phyloP scores from a whole-genome alignment of 2,329 filamentous ascomycete genomes.

The Paramyrothecium sp. region DNA sequence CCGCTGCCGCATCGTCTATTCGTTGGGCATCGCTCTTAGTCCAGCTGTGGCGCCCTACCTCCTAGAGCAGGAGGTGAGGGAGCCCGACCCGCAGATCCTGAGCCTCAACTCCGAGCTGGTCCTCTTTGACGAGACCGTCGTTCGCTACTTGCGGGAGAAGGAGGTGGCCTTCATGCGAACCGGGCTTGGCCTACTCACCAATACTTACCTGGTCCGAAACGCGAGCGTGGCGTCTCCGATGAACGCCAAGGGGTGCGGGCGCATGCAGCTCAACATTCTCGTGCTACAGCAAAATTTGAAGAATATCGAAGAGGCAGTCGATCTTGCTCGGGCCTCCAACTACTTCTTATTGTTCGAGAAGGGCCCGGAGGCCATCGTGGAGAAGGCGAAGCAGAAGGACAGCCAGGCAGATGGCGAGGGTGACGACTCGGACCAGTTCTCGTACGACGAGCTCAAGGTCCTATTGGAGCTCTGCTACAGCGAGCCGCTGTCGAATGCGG shows the following conservation, averaged over 20 bases:
- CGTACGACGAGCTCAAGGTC: constrained; percentile 65
- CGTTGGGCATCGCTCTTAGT: constrained; percentile 64
- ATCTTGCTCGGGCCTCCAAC: constrained; percentile 59
- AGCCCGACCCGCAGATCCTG: constrained; percentile 79
- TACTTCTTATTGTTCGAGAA: constrained; percentile 69
- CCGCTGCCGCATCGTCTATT: constrained; percentile 80
- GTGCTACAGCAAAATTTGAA: constrained; percentile 97
- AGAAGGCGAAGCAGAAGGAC: constrained; percentile 53
- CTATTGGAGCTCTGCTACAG: constrained; percentile 68
- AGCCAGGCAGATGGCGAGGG: constrained; percentile 30
- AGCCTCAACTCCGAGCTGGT: constrained; percentile 80
- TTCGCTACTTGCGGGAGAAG: constrained; percentile 66
- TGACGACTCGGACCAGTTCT: constrained; percentile 46
- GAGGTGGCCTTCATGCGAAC: constrained; percentile 75
- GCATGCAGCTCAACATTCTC: constrained; percentile 90
- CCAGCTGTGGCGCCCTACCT: constrained; percentile 60
- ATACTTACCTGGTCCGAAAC: constrained; percentile 73
- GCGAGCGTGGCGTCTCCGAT: constrained; percentile 72
- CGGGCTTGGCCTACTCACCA: constrained; percentile 76
- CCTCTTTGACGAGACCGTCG: constrained; percentile 81
- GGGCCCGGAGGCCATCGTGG: constrained; percentile 64
- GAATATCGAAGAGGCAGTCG: constrained; percentile 75
- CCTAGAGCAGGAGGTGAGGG: constrained; percentile 69
- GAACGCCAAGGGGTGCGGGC: constrained; percentile 79
- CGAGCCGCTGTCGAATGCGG: constrained; percentile 63